A percentile compares a stretch with the other conserved stretches of the same genome.
phyloP scores from a whole-genome alignment of 345 rosid genomes.

The Noccaea caerulescens region DNA sequence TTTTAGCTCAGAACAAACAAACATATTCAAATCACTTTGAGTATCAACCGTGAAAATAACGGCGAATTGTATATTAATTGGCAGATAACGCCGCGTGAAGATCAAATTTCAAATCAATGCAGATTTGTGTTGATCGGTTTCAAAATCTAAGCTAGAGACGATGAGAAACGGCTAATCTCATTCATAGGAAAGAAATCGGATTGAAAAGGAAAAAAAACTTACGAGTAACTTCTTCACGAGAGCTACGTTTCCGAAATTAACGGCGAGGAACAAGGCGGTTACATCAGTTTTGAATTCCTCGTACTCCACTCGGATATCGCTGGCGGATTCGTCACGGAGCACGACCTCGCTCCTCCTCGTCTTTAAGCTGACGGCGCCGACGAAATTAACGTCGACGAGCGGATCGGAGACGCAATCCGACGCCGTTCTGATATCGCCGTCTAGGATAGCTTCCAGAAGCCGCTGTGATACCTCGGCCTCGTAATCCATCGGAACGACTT shows the following conservation, averaged over 20 bases:
- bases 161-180: conserved; percentile 9
- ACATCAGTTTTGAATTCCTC: conserved; percentile 95
- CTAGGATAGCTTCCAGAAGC: conserved; percentile 72
- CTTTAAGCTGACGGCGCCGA: conserved; percentile 78
- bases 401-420: conserved; percentile 70
- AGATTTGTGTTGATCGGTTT: conserved; percentile 23
- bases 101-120: not conserved
- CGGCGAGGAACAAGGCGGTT: conserved; percentile 88
- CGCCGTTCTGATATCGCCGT: conserved; percentile 68
- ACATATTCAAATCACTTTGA: conserved; percentile 11
- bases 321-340: conserved; percentile 62
- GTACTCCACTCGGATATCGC: conserved; percentile 64
- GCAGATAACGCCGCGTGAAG: not conserved
- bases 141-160: conserved; percentile 19
- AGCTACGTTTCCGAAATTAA: conserved; percentile 69
- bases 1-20: not conserved
- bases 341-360: conserved; percentile 72
- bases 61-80: conserved; percentile 7
- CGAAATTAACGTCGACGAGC: conserved; percentile 81
- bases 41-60: conserved; percentile 23
- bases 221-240: conserved; percentile 89
- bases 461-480: conserved; percentile 85
- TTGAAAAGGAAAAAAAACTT: conserved; percentile 10
- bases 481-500: conserved; percentile 91
- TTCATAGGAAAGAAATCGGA: not conserved